Evolutionary conservation across 768 basidiomycete genomes (phyloP), one percentile per base, ranked within the genome.

Genomic region (Clitopilus passeckerianus): DNA sequence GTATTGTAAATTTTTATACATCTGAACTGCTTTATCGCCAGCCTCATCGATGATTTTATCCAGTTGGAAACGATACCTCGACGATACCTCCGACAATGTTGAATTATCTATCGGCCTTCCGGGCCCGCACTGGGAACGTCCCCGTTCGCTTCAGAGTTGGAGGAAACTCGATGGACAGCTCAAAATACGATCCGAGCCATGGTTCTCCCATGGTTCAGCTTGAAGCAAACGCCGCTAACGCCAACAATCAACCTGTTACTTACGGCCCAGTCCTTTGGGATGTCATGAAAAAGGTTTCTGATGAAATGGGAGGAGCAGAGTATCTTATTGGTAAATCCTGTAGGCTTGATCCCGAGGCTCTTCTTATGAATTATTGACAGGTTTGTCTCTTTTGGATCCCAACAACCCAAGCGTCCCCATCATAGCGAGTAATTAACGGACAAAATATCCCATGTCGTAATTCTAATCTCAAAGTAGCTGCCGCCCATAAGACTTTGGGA

Each of bases 91-190:
- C 74, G 7, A 75, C 81, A 1, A 76, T 87, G 64, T 68, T 86
- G 46, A 86, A 85, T 65, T 86, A 87, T 69, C 71, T 89, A n/a
- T 69, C 75, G 23, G 77, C 80, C 56, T 73, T 89, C 12, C 78
- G 79, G 24, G 71, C 73, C 37, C 77, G 85, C 12, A 79, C 78
- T 1, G 75, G 71, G 44, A 73, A 72, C 27, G 65, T 66, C 56
- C 73, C 81, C 14, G 61, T 84, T n/a, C 77, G 81, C 14, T 56
- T 82, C 4, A 72, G 82, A 27, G 68, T 84, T 35, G 83, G 82
- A 30, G 81, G 82, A 16, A 83, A 84, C 60, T 77, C 75, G 4
- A 71, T 75, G 70, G 75, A 77, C 60, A 72, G 66, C 53, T 81
- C 81, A 16, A 74, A 68, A 24, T 85, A 81, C 67, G 67, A 74